Evolutionary conservation across 805 yeast species (phyloP).

Genomic region (Myxozyma geophila): DNA sequence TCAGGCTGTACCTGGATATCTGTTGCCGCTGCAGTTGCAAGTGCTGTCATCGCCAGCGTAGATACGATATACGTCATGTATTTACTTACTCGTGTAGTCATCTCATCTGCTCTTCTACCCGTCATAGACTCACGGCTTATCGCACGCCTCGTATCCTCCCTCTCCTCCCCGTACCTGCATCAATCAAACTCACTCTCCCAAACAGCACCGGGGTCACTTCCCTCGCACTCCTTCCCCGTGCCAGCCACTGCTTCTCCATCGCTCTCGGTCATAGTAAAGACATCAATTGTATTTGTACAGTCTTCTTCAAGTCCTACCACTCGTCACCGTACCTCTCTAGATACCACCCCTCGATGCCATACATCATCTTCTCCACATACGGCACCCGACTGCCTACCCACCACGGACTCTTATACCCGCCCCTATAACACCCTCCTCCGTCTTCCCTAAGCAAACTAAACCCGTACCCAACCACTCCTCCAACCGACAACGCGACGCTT

Average conservation of each 20-base stretch:
- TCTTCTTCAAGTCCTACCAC: neutral
- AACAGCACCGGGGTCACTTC: too few relatives aligned
- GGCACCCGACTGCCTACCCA: conserved; percentile 34
- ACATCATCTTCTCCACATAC: conserved; percentile 25
- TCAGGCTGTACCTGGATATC: too few relatives aligned
- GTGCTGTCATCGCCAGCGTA: too few relatives aligned
- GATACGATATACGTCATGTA: too few relatives aligned
- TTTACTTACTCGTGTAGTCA: too few relatives aligned
- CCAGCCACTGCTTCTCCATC: neutral
- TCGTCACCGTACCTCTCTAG: conserved; percentile 13
- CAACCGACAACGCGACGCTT: conserved; percentile 2
- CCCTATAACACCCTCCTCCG: neutral
- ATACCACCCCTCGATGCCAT: conserved; percentile 27
- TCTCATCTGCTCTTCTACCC: too few relatives aligned
- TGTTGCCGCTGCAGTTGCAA: too few relatives aligned
- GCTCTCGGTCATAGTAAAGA: neutral
- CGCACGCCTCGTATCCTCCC: too few relatives aligned
- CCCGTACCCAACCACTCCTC: conserved; percentile 12
- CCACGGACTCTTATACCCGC: conserved; percentile 20
- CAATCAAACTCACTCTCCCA: too few relatives aligned
- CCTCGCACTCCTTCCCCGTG: neutral
- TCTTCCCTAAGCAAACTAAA: neutral
- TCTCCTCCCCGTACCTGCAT: too few relatives aligned
- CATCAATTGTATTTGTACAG: neutral
- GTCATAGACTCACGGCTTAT: too few relatives aligned